These are phyloP conservation scores for Glycine soja DNA, from an alignment of 306 rosid genomes.

Conservation along the genomic window DNA sequence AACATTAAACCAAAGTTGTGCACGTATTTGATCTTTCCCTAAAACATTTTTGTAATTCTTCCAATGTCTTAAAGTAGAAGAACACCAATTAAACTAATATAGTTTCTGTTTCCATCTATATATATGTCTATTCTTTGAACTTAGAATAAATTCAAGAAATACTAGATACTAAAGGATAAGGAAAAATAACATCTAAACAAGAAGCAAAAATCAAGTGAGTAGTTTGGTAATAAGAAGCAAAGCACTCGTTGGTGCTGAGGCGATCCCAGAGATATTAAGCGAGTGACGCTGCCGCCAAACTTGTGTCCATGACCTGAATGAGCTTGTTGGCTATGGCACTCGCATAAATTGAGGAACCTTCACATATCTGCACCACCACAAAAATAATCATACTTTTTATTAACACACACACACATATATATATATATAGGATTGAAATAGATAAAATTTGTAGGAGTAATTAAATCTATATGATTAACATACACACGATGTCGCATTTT, in stretches of 20 bases:
- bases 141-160: background rate
- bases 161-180: background rate
- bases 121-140: background rate
- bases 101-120: background rate
- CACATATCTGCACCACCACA: conserved; percentile 55
- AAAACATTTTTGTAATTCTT: background rate
- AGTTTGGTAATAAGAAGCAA: background rate
- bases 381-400: background rate
- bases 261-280: background rate
- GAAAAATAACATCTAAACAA: background rate
- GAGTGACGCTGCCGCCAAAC: conserved; percentile 41
- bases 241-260: too few relatives aligned
- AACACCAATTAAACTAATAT: background rate
- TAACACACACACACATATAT: too few relatives aligned
- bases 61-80: background rate
- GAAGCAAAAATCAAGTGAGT: background rate
- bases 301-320: conserved; percentile 60
- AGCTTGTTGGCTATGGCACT: conserved; percentile 69
- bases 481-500: too few relatives aligned
- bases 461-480: too few relatives aligned
- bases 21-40: background rate
- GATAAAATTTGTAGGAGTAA: too few relatives aligned
- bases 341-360: conserved; percentile 69
- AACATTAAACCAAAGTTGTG: background rate
- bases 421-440: too few relatives aligned